phyloP scores from a whole-genome alignment of 129 eudicot species.

The Centrapalus pauciflorus region DNA sequence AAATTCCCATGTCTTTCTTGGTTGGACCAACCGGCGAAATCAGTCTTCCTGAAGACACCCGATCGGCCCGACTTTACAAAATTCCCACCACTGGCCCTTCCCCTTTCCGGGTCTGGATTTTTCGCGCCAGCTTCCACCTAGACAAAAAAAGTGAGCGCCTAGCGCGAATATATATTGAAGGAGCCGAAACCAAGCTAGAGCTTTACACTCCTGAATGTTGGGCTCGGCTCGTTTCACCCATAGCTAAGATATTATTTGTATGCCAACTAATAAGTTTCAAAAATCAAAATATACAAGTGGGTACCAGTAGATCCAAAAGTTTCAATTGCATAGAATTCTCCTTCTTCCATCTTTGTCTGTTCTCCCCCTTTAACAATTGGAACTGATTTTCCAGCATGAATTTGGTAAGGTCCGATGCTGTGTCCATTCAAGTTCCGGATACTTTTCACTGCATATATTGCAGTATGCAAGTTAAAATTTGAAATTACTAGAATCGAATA shows the following conservation, averaged over 20 bases:
- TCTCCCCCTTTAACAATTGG: constrained; percentile 99
- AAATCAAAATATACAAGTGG: not conserved
- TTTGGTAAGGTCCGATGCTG: constrained; percentile 92
- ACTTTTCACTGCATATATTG: constrained; percentile 73
- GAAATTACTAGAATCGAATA: not conserved
- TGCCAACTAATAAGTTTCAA: not conserved
- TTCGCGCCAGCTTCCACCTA: too few species aligned
- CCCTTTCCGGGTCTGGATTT: too few species aligned
- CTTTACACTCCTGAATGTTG: too few species aligned
- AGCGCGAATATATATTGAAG: too few species aligned
- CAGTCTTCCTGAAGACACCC: not conserved
- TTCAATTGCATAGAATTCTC: constrained; percentile 97
- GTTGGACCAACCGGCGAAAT: not conserved
- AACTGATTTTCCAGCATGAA: constrained; percentile 97
- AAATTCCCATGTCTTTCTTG: not conserved
- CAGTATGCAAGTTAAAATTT: constrained; percentile 16
- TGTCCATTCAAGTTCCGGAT: constrained; percentile 97
- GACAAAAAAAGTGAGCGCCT: too few species aligned
- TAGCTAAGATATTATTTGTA: too few species aligned
- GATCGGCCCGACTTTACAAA: too few species aligned
- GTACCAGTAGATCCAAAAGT: constrained; percentile 97
- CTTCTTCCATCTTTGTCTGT: constrained; percentile 99
- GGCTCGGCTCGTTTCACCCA: too few species aligned
- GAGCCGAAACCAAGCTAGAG: too few species aligned
- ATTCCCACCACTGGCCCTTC: too few species aligned